phyloP scores from a whole-genome alignment of 2,329 filamentous ascomycete genomes.

The Penicillium sp. region DNA sequence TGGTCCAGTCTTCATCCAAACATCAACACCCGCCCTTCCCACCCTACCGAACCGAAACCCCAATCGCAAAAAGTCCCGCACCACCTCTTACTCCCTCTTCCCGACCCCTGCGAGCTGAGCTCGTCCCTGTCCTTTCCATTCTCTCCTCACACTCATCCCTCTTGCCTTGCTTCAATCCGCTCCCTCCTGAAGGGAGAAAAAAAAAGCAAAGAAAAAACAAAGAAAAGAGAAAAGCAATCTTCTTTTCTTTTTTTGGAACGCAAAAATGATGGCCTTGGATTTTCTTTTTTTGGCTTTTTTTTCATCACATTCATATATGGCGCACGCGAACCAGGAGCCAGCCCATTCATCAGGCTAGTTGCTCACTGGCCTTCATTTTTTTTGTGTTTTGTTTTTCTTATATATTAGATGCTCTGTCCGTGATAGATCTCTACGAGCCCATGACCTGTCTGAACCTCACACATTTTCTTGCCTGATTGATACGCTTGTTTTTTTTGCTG shows the following conservation, averaged over 20 bases:
- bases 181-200: background rate
- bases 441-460: slow-evolving; percentile 13
- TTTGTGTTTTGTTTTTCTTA: slow-evolving; percentile 6
- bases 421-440: slow-evolving; percentile 22
- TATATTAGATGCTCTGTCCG: slow-evolving; percentile 7
- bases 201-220: no score
- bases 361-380: background rate
- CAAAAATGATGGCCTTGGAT: no score
- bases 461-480: no score
- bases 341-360: background rate
- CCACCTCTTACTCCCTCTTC: slow-evolving; percentile 42
- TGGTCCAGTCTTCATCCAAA: background rate
- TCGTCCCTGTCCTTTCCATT: slow-evolving; percentile 1
- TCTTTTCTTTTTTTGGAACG: no score
- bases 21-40: slow-evolving; percentile 10
- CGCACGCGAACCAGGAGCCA: no score
- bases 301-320: no score
- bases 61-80: slow-evolving; percentile 31
- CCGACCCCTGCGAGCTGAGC: slow-evolving; percentile 21
- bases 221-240: no score
- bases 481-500: no score
- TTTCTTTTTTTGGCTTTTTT: no score
- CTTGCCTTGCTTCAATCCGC: slow-evolving; percentile 1
- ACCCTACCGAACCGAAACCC: slow-evolving; percentile 23
- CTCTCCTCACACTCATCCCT: background rate